phyloP scores from a whole-genome alignment of 768 basidiomycete genomes.

The Sporobolomyces pararoseus region DNA sequence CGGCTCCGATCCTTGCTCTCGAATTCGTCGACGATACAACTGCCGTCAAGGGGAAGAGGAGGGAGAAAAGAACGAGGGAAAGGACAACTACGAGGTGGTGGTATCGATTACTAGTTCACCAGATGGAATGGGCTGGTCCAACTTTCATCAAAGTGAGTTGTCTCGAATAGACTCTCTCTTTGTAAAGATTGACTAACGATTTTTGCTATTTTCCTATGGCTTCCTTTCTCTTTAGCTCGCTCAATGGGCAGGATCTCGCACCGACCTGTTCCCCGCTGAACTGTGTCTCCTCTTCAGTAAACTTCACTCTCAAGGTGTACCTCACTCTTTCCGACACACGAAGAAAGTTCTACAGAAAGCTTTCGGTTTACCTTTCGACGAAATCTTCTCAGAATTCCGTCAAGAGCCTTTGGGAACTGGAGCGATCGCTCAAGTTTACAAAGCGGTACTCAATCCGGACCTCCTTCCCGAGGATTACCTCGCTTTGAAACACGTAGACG shows the following conservation, averaged over 20 bases:
- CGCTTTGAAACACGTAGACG: constrained; percentile 60
- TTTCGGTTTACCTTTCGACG: constrained; percentile 74
- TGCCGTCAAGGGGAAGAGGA: constrained; percentile 48
- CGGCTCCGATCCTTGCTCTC: constrained; percentile 73
- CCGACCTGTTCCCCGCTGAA: constrained; percentile 81
- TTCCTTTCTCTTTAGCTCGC: constrained; percentile 60
- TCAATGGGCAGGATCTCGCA: constrained; percentile 96
- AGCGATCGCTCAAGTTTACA: constrained; percentile 97
- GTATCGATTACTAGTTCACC: constrained; percentile 80
- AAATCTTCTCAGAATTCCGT: constrained; percentile 89
- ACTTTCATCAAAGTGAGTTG: constrained; percentile 84
- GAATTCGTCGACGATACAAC: constrained; percentile 48
- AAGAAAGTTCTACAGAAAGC: constrained; percentile 73
- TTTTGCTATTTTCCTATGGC: too few species aligned
- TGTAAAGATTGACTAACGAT: neutral
- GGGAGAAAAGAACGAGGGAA: constrained; percentile 50
- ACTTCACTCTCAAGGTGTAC: constrained; percentile 79
- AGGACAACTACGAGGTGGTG: constrained; percentile 68
- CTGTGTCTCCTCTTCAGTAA: constrained; percentile 80
- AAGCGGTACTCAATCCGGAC: constrained; percentile 75
- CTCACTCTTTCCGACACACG: constrained; percentile 77
- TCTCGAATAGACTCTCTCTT: constrained; percentile 19
- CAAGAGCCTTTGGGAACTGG: constrained; percentile 88
- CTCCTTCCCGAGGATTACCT: constrained; percentile 81
- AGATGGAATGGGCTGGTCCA: constrained; percentile 92